A percentile compares a stretch with the other conserved stretches of the same genome.
These are phyloP conservation scores for Dinochytrium kinnereticum DNA, from an alignment of 371 early-diverging fungal species.

Conservation along the genomic window DNA sequence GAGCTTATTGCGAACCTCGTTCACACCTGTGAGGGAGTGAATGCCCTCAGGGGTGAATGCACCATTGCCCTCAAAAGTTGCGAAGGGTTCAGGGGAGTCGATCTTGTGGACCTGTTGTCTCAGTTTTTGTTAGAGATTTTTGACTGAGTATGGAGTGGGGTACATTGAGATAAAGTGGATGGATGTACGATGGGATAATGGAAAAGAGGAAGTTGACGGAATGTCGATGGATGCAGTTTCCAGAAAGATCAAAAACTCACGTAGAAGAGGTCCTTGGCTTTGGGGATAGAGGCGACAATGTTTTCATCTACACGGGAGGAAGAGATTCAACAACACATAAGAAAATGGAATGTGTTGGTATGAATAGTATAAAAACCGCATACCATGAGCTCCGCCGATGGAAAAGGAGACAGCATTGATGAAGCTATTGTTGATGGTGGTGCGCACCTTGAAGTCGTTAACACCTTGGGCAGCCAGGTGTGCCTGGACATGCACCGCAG, in stretches of 20 bases:
- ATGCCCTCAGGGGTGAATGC: constrained; percentile 35
- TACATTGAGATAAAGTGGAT: background rate
- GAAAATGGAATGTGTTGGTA: background rate
- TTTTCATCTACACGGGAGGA: background rate
- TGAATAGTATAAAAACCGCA: background rate
- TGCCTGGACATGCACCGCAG: background rate
- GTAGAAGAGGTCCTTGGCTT: background rate
- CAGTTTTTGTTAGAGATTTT: too few relatives aligned
- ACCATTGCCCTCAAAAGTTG: background rate
- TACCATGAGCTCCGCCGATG: background rate
- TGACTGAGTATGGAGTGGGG: too few relatives aligned
- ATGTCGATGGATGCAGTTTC: background rate
- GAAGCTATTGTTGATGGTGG: background rate
- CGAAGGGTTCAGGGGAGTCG: background rate
- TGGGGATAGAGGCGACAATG: background rate
- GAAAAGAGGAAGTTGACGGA: background rate
- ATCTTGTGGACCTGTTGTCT: background rate
- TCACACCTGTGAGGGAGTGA: constrained; percentile 31
- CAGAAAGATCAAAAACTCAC: background rate
- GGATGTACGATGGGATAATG: background rate
- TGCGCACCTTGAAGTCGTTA: constrained; percentile 6
- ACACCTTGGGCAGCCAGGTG: constrained; percentile 7
- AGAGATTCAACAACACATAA: background rate
- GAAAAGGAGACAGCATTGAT: background rate
- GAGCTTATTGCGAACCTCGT: constrained; percentile 10